Base-by-base conservation (phyloP, 441 rosid species). In the Capsella rubella region DNA sequence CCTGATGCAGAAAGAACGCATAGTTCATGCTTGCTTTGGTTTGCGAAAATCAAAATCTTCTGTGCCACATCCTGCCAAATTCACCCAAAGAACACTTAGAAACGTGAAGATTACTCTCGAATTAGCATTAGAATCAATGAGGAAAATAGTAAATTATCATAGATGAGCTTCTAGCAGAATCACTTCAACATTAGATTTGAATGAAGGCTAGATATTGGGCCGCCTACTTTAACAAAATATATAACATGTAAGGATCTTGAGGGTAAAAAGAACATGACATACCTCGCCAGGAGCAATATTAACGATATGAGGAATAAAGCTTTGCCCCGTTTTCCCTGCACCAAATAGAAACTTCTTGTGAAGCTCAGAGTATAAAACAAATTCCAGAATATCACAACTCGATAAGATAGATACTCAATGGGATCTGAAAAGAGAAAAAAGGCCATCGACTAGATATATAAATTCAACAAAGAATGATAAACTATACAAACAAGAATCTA, bases 1-100 rank as follows among this genome's bases (percentile, higher is more conserved):
- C 99, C 98, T 63, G 93, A 89, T 57, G 97, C 98, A 75, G 99
- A 95, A 14, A 95, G 79, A 73, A 95, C 84, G 55, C 97, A 95
- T 58, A 91, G 81, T 72, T 93, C 98, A 52, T 90, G 91, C 80
- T 82, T 91, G 80, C 91, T 84, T 83, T 91, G 92, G 75, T 87
- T 88, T 81, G 87, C 72, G 75, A 92, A 91, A 70, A 77, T 5
- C 89, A 84, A 66, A 67, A 92, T 80, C 69, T 89, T 95, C 85
- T 89, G 93, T 32, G 76, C 79, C 53, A 93, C 95, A 76, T 95
- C 97, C 99, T 95, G 82, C 78, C 61, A 53, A 59, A 73, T 56
- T 62, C 55, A 83, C 45, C 60, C 67, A 69, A 25, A 62, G n/a
- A 75, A 42, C 11, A 66, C n/a, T 60, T 79, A 49, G 78, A 18